phyloP scores from a whole-genome alignment of 2,329 filamentous ascomycete species.

The Lachnellula occidentalis region DNA sequence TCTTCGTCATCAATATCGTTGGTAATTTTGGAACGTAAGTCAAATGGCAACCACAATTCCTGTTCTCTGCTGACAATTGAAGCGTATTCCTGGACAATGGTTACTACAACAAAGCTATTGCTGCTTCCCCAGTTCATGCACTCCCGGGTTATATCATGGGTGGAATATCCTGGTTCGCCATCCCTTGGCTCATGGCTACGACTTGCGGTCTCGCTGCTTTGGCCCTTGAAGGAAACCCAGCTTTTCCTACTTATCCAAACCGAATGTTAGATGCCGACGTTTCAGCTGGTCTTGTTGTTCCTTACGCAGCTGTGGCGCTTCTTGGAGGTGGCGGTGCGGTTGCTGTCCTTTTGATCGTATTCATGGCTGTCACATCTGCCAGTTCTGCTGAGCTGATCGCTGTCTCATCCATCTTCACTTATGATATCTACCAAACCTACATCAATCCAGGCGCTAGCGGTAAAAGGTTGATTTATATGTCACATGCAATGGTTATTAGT shows the following conservation, averaged over 20 bases:
- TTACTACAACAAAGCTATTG: slow-evolving; percentile 93
- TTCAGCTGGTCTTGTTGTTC: slow-evolving; percentile 75
- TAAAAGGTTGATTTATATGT: slow-evolving; percentile 72
- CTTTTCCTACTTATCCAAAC: slow-evolving; percentile 66
- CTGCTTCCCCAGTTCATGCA: slow-evolving; percentile 77
- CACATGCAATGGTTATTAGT: slow-evolving; percentile 64
- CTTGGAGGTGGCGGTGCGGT: slow-evolving; percentile 77
- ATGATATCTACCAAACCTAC: slow-evolving; percentile 84
- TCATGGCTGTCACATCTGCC: slow-evolving; percentile 85
- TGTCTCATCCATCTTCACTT: slow-evolving; percentile 82
- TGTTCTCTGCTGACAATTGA: slow-evolving; percentile 39
- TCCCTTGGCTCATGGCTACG: slow-evolving; percentile 83
- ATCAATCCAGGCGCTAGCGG: slow-evolving; percentile 73
- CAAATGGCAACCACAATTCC: background rate
- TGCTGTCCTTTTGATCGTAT: slow-evolving; percentile 73
- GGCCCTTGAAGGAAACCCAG: slow-evolving; percentile 67
- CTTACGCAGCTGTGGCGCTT: slow-evolving; percentile 77
- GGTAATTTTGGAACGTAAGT: slow-evolving; percentile 63
- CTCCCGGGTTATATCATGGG: slow-evolving; percentile 80
- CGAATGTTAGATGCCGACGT: slow-evolving; percentile 72
- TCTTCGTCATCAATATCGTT: slow-evolving; percentile 87
- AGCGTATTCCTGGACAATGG: slow-evolving; percentile 77
- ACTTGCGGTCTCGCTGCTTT: slow-evolving; percentile 82
- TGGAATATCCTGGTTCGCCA: slow-evolving; percentile 85
- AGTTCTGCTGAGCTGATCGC: slow-evolving; percentile 81